Evolutionary conservation across 2,329 filamentous ascomycete species (phyloP).

Genomic region (Nemania diffusa): DNA sequence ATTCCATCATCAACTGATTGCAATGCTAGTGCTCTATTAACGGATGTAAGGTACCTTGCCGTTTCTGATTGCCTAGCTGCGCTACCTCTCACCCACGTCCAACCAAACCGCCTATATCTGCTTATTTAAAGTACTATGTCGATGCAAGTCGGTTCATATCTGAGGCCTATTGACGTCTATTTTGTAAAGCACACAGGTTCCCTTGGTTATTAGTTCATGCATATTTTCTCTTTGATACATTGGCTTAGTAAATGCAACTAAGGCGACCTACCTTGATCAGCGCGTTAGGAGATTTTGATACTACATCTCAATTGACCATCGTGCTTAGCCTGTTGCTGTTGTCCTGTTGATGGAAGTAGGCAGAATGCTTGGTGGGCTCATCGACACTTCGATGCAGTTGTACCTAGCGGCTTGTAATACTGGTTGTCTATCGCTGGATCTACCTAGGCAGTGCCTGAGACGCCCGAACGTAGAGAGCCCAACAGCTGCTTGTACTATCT

Average conservation of each 20-base stretch:
- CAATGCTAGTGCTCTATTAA: slow-evolving; percentile 2
- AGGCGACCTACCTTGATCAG: no score
- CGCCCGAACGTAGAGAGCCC: neutral
- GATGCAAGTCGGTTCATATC: neutral
- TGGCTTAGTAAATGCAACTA: neutral
- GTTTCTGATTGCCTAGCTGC: neutral
- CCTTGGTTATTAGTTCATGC: neutral
- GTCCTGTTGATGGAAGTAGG: neutral
- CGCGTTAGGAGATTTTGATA: neutral
- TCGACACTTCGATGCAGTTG: neutral
- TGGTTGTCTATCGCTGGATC: neutral
- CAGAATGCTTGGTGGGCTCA: neutral
- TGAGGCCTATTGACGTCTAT: neutral
- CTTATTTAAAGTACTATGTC: neutral
- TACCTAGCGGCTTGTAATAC: neutral
- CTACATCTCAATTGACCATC: neutral
- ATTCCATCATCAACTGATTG: slow-evolving; percentile 6
- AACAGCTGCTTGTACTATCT: neutral
- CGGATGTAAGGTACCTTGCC: neutral
- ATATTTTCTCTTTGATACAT: neutral
- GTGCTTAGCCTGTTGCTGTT: neutral
- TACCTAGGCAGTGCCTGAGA: neutral
- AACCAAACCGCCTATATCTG: neutral
- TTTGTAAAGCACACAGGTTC: neutral
- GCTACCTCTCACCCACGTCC: neutral